Evolutionary conservation across 495 filamentous ascomycete species (phyloP).

Genomic region (Neurospora sp.): DNA sequence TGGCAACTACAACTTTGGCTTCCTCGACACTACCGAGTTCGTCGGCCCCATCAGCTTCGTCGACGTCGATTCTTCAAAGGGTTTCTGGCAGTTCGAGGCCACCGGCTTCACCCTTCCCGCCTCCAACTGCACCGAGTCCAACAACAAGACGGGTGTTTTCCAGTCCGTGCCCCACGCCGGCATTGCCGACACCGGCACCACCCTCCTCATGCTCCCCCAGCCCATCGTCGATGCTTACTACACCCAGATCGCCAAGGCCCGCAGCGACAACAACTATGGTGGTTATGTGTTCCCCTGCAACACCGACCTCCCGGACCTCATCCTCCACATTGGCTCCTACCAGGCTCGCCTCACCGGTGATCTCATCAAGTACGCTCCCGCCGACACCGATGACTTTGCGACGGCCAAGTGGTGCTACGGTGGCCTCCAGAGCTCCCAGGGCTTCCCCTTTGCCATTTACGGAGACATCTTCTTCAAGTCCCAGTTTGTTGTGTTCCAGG

Average conservation of each 20-base stretch:
- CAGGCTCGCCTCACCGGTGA: slow-evolving; percentile 48
- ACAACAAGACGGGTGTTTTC: slow-evolving; percentile 36
- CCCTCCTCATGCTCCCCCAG: slow-evolving; percentile 56
- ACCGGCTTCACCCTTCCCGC: slow-evolving; percentile 50
- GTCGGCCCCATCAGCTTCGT: slow-evolving; percentile 50
- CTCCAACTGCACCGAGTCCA: slow-evolving; percentile 15
- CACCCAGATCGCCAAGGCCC: slow-evolving; percentile 45
- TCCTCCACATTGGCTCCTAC: slow-evolving; percentile 50
- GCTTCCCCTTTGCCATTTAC: slow-evolving; percentile 61
- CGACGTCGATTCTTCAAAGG: slow-evolving; percentile 48
- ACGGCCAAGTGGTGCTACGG: slow-evolving; percentile 49
- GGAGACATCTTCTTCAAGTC: slow-evolving; percentile 80
- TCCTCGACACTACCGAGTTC: slow-evolving; percentile 39
- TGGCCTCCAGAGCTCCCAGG: slow-evolving; percentile 52
- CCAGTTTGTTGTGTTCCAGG: slow-evolving; percentile 71
- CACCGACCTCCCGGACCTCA: slow-evolving; percentile 25
- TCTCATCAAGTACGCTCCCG: slow-evolving; percentile 51
- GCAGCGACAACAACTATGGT: slow-evolving; percentile 36
- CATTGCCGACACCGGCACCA: slow-evolving; percentile 54
- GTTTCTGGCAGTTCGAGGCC: slow-evolving; percentile 66
- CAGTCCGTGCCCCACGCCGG: slow-evolving; percentile 49
- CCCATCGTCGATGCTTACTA: slow-evolving; percentile 59
- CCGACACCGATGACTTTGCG: slow-evolving; percentile 25
- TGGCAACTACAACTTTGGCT: slow-evolving; percentile 21
- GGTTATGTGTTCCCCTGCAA: slow-evolving; percentile 37